A percentile compares a stretch with the other conserved stretches of the same genome.
Evolutionary conservation across 441 rosid genomes (phyloP).

Genomic region (Gossypium laxum): DNA sequence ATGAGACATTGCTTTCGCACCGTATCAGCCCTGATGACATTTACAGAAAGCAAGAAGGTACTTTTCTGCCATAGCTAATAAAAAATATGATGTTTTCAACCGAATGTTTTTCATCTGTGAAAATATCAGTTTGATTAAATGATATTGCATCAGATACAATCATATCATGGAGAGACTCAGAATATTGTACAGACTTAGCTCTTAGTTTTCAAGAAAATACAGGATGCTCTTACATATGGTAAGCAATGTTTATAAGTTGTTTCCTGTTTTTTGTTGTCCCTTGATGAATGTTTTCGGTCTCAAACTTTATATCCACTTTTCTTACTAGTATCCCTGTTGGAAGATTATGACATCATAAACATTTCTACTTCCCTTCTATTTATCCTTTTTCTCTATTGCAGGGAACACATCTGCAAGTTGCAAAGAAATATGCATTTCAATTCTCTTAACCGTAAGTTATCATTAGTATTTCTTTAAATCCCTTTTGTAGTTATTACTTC

Average conservation of each 20-base stretch:
- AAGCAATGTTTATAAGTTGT: slow-evolving; percentile 15
- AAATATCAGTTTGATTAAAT: slow-evolving; percentile 5
- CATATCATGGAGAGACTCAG: slow-evolving; percentile 97
- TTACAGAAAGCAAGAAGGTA: slow-evolving; percentile 98
- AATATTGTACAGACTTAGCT: slow-evolving; percentile 77
- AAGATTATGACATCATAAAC: not conserved
- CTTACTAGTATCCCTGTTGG: not conserved
- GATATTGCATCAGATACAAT: slow-evolving; percentile 57
- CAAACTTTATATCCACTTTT: not conserved
- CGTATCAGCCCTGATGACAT: slow-evolving; percentile 79
- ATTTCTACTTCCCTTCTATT: slow-evolving; percentile 11
- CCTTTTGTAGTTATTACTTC: not conserved
- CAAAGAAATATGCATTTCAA: slow-evolving; percentile 79
- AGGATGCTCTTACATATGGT: slow-evolving; percentile 96
- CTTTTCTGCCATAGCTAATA: slow-evolving; percentile 10
- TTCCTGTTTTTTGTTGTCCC: slow-evolving; percentile 7
- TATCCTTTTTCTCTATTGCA: slow-evolving; percentile 24
- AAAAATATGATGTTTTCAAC: not conserved
- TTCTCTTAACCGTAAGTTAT: slow-evolving; percentile 67
- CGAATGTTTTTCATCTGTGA: not conserved
- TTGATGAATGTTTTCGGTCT: not conserved
- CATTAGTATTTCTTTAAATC: not conserved
- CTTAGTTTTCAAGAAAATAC: slow-evolving; percentile 94
- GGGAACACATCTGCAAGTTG: slow-evolving; percentile 82
- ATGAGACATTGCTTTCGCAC: slow-evolving; percentile 78